These are phyloP conservation scores for Naematelia aurantialba DNA, from an alignment of 768 basidiomycete genomes.

Conservation along the genomic window DNA sequence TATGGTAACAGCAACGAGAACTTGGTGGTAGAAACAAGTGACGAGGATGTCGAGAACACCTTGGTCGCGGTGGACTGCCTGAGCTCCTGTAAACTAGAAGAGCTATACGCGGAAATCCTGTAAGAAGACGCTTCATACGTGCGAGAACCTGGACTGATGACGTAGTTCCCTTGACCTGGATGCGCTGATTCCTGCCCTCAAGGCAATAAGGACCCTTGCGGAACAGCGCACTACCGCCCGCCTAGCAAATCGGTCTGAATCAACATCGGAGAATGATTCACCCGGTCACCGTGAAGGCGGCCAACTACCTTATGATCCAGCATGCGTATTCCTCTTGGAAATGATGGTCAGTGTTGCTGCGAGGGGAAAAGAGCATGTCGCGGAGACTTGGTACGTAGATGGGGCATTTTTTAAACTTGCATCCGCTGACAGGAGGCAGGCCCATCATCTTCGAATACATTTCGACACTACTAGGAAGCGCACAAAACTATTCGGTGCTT, in stretches of 20 bases:
- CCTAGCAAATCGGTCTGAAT: conserved; percentile 25
- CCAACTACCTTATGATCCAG: conserved; percentile 85
- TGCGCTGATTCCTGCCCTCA: conserved; percentile 75
- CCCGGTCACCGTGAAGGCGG: conserved; percentile 39
- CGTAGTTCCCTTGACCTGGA: conserved; percentile 71
- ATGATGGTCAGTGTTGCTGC: conserved; percentile 86
- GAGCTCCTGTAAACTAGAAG: conserved; percentile 85
- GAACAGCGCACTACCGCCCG: conserved; percentile 80
- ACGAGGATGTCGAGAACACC: conserved; percentile 85
- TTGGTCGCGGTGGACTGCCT: conserved; percentile 94
- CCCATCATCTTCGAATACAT: conserved; percentile 92
- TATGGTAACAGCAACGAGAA: conserved; percentile 73
- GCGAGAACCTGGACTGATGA: neutral
- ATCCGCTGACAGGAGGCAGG: conserved; percentile 55
- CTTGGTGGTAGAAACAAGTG: conserved; percentile 79
- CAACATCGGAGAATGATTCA: conserved; percentile 28
- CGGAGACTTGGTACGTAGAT: conserved; percentile 74
- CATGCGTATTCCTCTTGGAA: conserved; percentile 89
- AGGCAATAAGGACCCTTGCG: conserved; percentile 81
- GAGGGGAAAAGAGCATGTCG: conserved; percentile 70
- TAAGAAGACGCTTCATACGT: conserved; percentile 52
- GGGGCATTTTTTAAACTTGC: neutral
- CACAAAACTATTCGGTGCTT: conserved; percentile 78
- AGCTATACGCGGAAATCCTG: conserved; percentile 90
- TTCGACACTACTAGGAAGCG: conserved; percentile 69